Evolutionary conservation across 768 basidiomycete genomes (phyloP).

Genomic region (Mycena rosella): DNA sequence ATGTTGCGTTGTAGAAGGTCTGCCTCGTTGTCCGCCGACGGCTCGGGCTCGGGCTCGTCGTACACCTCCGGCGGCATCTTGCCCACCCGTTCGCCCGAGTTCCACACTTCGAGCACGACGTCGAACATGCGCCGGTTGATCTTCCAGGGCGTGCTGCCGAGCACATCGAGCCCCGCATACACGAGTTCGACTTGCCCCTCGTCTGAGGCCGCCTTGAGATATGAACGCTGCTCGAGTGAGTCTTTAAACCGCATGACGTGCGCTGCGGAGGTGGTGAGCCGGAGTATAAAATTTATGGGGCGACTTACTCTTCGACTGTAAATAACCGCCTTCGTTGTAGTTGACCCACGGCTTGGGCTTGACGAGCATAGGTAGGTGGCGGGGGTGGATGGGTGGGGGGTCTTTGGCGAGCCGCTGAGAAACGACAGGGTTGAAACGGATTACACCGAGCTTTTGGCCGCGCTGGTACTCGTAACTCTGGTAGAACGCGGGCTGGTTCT

Average conservation of each 20-base stretch:
- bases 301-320: conserved; percentile 78
- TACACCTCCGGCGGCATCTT: conserved; percentile 85
- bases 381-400: conserved; percentile 83
- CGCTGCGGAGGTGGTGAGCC: conserved; percentile 51
- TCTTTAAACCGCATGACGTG: conserved; percentile 95
- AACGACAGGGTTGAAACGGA: conserved; percentile 87
- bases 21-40: conserved; percentile 56
- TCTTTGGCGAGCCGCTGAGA: conserved; percentile 84
- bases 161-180: conserved; percentile 89
- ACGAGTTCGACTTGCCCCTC: conserved; percentile 86
- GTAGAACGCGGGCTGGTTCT: conserved; percentile 90
- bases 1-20: conserved; percentile 68
- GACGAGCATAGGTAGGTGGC: conserved; percentile 96
- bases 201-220: conserved; percentile 80
- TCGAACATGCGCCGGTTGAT: conserved; percentile 87
- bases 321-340: conserved; percentile 84
- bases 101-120: conserved; percentile 86
- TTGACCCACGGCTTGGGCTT: conserved; percentile 90
- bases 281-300: background rate
- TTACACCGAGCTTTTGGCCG: conserved; percentile 94
- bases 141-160: conserved; percentile 91
- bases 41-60: conserved; percentile 74
- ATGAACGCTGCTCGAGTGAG: conserved; percentile 82
- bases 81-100: conserved; percentile 82
- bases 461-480: conserved; percentile 94